Base-by-base conservation (phyloP, 1,139 yeast genomes). In the Hyphopichia burtonii region DNA sequence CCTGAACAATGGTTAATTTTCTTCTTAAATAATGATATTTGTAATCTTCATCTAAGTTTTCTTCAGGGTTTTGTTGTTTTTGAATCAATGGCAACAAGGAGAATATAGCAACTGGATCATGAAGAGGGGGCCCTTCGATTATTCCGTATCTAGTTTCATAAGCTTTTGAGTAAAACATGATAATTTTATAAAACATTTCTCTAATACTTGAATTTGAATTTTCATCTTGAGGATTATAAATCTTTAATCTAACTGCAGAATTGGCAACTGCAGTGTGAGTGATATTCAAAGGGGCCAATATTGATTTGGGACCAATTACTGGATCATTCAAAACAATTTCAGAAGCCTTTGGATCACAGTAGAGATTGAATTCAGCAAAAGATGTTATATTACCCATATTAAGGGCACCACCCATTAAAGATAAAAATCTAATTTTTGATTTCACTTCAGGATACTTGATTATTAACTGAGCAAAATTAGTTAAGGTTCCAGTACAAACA, bases 331-430 rank as follows among this genome's bases (percentile, higher is more conserved):
- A 67, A 2, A 86, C 72, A 10, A 63, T 56, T 32, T 75, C 63
- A 0, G 95, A 87, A 2, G 96, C 95, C 41, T 74, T 74, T 0
- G 96, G 91, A 56, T 89, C 96, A 39, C 81, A 73, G 67, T 77
- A 76, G 37, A 86, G 71, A 59, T 89, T 89, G 68, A 87, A 89
- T 57, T 89, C 96, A n/a, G 95, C 83, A 40, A 68, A 71, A 10
- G 68, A 68, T 3, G 85, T 76, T 22, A 65, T 52, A 48, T 73
- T 73, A 42, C 74, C 71, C 20, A 66, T 55, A 4, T 71, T 66
- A 44, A 86, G 65, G 0, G 83, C 86, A 2, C 93, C 94, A 5
- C 95, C 96, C 95, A 87, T 87, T 14, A 84, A 71, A 6, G 88
- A 71, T 14, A 87, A 57, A 43, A 63, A 73, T 40, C 70, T 70